Base-by-base conservation (phyloP, 176 grass and related monocot genomes). In the Hyparrhenia diplandra region DNA sequence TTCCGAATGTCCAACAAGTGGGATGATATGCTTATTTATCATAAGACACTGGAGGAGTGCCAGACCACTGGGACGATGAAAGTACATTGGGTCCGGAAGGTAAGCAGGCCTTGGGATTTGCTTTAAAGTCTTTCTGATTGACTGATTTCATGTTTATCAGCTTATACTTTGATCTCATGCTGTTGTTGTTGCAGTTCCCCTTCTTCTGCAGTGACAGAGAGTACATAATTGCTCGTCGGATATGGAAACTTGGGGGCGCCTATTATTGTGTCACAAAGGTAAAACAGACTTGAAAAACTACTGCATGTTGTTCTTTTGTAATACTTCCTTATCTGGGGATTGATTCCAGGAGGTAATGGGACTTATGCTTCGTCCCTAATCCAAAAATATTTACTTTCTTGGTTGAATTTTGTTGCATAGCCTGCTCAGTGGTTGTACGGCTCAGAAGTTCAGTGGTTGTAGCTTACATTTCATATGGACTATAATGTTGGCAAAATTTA, bases 211-310 rank as follows among this genome's bases (percentile, higher is more conserved):
- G 94, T 80, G 88, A 97, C 74, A 89, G 94, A 82, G 94, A 93
- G 73, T 97, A 97, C 82, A 97, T 89, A 59, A 97, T 97, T 91
- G 91, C 27, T 71, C 94, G 94, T 24, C 90, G 94, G 41, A 91
- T 97, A 80, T 97, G 94, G 94, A 88, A 93, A 69, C 52, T 89
- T n/a, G 83, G 89, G 18, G 54, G 83, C 8, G 57, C 78, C 13
- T 97, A 97, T 73, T 97, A 87, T 64, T 97, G 94, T 83, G 81
- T 97, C 57, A 93, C 94, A 83, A 97, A 97, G 88, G 94, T 97
- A 89, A 64, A 75, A 37, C 2, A 85, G 17, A 71, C 31, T 68
- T 5, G 0, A n/a, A 45, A 81, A 64, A 12, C 35, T 55, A 58
- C 13, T 58, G 21, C 34, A 66, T 73, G 3, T 8, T 60, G 3